Evolutionary conservation across 2,329 filamentous ascomycete species (phyloP).

Genomic region (Kalaharituber pfeilii): DNA sequence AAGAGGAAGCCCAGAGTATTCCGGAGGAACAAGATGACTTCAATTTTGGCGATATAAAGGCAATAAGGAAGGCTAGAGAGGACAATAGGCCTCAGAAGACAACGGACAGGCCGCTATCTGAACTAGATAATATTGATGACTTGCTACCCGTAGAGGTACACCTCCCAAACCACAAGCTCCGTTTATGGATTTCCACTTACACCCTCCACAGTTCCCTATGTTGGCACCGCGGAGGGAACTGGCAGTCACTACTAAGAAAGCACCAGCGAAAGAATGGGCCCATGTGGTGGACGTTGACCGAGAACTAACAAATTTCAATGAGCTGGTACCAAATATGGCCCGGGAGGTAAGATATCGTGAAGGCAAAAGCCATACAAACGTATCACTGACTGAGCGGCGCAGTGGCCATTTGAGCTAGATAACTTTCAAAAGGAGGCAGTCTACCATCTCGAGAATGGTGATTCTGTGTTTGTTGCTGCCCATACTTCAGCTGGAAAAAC

Average conservation of each 20-base stretch:
- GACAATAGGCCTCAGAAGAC: constrained; percentile 23
- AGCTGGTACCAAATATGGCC: constrained; percentile 91
- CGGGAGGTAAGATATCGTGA: constrained; percentile 35
- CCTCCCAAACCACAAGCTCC: not conserved
- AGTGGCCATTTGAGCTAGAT: constrained; percentile 90
- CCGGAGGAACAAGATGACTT: constrained; percentile 30
- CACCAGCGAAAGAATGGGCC: constrained; percentile 76
- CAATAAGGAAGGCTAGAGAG: constrained; percentile 21
- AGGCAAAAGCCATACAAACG: not conserved
- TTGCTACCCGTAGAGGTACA: constrained; percentile 61
- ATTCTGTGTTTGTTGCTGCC: constrained; percentile 93
- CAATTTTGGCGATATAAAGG: constrained; percentile 22
- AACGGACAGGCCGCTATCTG: constrained; percentile 28
- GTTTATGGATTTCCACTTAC: constrained; percentile 32
- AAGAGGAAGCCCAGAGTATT: constrained; percentile 38
- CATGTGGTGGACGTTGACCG: constrained; percentile 95
- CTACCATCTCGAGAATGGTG: constrained; percentile 88
- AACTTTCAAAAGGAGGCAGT: constrained; percentile 98
- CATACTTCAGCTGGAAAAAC: constrained; percentile 98
- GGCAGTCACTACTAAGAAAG: constrained; percentile 45
- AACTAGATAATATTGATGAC: constrained; percentile 55
- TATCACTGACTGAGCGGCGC: constrained; percentile 5
- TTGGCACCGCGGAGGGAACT: constrained; percentile 69
- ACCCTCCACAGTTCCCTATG: constrained; percentile 86
- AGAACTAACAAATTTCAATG: constrained; percentile 82